Conservation (phyloP, 306 rosid species). For the Senna tora region DNA sequence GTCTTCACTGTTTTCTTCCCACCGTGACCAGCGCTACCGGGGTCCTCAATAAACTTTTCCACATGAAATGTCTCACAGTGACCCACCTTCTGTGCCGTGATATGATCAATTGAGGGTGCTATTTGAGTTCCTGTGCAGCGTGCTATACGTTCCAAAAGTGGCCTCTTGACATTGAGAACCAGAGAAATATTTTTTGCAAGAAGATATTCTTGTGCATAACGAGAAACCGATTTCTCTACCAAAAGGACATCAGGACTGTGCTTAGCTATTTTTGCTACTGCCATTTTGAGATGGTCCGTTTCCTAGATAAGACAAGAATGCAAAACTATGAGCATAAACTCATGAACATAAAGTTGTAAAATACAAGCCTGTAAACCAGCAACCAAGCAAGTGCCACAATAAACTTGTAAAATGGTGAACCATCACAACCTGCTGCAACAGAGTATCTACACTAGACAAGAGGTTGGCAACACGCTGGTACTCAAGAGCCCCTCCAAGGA, state of each 20-base stretch:
- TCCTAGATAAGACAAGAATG: conserved; percentile 63
- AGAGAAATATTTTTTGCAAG: conserved; percentile 87
- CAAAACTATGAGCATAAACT: conserved; percentile 28
- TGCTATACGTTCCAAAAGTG: conserved; percentile 88
- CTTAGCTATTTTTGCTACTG: conserved; percentile 89
- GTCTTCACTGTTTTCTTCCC: conserved; percentile 80
- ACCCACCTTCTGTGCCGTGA: conserved; percentile 81
- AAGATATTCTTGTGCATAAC: conserved; percentile 92
- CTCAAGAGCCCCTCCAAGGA: conserved; percentile 99
- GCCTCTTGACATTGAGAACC: conserved; percentile 86
- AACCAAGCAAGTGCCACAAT: conserved; percentile 31
- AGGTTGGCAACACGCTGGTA: conserved; percentile 88
- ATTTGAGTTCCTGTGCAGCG: conserved; percentile 94
- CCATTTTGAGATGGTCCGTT: conserved; percentile 98
- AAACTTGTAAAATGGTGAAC: conserved; percentile 39
- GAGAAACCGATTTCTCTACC: conserved; percentile 97
- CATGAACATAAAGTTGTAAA: background rate
- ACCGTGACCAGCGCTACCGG: conserved; percentile 61
- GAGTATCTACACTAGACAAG: conserved; percentile 92
- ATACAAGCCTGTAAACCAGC: conserved; percentile 26
- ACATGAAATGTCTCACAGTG: conserved; percentile 84
- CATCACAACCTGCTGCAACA: conserved; percentile 92
- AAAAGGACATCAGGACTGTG: conserved; percentile 83
- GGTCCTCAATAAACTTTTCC: conserved; percentile 76
- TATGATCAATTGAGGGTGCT: conserved; percentile 83